Evolutionary conservation across 331 rosid species (phyloP), one percentile per base, ranked within the genome.

Genomic region (Quercus tomentella): DNA sequence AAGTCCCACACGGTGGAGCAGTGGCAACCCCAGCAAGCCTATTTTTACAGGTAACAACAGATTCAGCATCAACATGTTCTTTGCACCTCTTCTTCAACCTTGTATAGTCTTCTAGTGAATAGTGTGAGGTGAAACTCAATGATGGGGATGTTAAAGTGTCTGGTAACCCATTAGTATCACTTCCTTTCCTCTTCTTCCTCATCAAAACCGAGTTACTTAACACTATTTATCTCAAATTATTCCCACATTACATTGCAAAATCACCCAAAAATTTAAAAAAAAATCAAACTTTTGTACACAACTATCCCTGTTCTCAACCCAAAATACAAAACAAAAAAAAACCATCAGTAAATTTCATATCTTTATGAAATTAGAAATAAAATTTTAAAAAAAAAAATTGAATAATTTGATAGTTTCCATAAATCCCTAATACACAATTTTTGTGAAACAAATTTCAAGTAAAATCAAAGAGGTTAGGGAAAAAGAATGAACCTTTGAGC

Each of bases 121-220:
- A 91, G 80, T 92, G 93, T 5, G 91, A 89, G 78, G 84, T 92
- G 71, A 88, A 76, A 82, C 79, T 82, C 11, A 93, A 83, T 5
- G 97, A 87, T 30, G 82, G 86, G 6, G 99, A 85, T 26, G 81
- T 66, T 78, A 81, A 82, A 81, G 71, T 74, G 58, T 78, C 89
- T 1, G 71, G 80, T 60, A 87, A 77, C 41, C 78, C 89, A 72
- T 93, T 93, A 17, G 89, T 52, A 45, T 86, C 97, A 17, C 90
- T 92, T 81, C 98, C 99, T 90, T 96, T 93, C 86, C 99, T 87
- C 82, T 93, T 96, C 91, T 89, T 96, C 97, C 97, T 96, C 97
- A 93, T 96, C 86, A 84, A 83, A 77, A 74, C 85, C 11, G 77
- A 83, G 63, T 67, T 77, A 54, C 81, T 65, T 60, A 55, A 78